Percentiles rank a stretch among this genome's conserved stretches.
phyloP scores from a whole-genome alignment of 768 basidiomycete genomes.

The Leccinum truebloodii region DNA sequence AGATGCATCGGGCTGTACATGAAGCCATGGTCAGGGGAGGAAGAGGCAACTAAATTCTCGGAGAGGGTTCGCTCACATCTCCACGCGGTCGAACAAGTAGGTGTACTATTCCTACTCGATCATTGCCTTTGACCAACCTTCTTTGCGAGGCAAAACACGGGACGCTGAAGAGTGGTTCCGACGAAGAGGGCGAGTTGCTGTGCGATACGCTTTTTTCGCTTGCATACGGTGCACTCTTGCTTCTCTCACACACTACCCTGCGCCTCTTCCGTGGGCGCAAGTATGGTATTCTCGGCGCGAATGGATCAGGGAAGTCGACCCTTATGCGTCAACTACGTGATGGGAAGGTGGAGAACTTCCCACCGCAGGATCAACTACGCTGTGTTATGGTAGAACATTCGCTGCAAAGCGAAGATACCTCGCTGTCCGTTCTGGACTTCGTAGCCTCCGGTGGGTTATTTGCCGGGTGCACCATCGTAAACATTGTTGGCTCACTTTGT shows the following conservation, averaged over 20 bases:
- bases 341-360: conserved; percentile 96
- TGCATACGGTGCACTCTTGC: conserved; percentile 91
- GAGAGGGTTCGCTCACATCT: conserved; percentile 73
- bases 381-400: conserved; percentile 98
- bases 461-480: conserved; percentile 6
- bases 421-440: conserved; percentile 83
- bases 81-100: conserved; percentile 70
- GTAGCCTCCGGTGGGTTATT: conserved; percentile 70
- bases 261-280: conserved; percentile 87
- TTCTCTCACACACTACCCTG: conserved; percentile 92
- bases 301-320: conserved; percentile 95
- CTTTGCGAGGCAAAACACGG: conserved; percentile 59
- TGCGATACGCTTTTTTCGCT: conserved; percentile 95
- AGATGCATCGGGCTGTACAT: conserved; percentile 75
- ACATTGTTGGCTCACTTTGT: conserved; percentile 2
- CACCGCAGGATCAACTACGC: conserved; percentile 79
- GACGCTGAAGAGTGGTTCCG: conserved; percentile 38
- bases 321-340: conserved; percentile 94
- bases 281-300: conserved; percentile 95
- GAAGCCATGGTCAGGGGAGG: conserved; percentile 64
- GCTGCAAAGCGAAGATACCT: conserved; percentile 89
- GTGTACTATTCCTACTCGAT: conserved; percentile 14
- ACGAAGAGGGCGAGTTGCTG: conserved; percentile 81
- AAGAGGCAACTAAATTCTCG: conserved; percentile 50
- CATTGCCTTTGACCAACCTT: conserved; percentile 11